A percentile compares a stretch with the other conserved stretches of the same genome.
Evolutionary conservation across 371 early-diverging fungal genomes (phyloP).

Genomic region (Homolaphlyctis polyrhiza): DNA sequence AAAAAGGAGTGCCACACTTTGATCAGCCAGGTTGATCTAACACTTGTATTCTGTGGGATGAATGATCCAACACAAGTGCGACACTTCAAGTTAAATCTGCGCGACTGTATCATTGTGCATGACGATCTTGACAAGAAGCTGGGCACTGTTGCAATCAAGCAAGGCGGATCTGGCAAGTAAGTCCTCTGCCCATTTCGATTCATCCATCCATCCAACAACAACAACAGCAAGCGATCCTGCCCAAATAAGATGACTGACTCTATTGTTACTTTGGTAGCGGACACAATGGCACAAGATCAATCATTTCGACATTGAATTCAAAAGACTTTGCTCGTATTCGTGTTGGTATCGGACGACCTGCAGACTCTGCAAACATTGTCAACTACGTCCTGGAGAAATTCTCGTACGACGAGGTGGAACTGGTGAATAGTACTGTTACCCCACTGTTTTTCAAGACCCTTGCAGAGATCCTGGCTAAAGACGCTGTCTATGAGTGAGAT

Average conservation of each 20-base stretch:
- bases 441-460: too few species aligned
- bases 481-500: too few species aligned
- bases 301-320: slow-evolving; percentile 16
- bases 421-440: too few species aligned
- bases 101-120: slow-evolving; percentile 57
- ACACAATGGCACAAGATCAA: slow-evolving; percentile 74
- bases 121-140: slow-evolving; percentile 71
- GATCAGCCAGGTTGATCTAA: too few species aligned
- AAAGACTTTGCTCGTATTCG: slow-evolving; percentile 56
- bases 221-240: too few species aligned
- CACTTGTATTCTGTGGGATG: too few species aligned
- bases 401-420: not conserved
- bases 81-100: not conserved
- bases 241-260: not conserved
- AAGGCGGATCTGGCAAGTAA: slow-evolving; percentile 49
- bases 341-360: slow-evolving; percentile 65
- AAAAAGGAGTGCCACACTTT: too few species aligned
- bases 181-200: not conserved
- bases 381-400: slow-evolving; percentile 58
- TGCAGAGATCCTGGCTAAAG: too few species aligned
- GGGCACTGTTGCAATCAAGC: slow-evolving; percentile 59
- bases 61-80: too few species aligned
- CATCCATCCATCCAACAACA: not conserved
- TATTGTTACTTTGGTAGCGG: slow-evolving; percentile 38
- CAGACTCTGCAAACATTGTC: slow-evolving; percentile 42